Evolutionary conservation across 495 filamentous ascomycete genomes (phyloP).

Genomic region (Aspergillus panamensis): DNA sequence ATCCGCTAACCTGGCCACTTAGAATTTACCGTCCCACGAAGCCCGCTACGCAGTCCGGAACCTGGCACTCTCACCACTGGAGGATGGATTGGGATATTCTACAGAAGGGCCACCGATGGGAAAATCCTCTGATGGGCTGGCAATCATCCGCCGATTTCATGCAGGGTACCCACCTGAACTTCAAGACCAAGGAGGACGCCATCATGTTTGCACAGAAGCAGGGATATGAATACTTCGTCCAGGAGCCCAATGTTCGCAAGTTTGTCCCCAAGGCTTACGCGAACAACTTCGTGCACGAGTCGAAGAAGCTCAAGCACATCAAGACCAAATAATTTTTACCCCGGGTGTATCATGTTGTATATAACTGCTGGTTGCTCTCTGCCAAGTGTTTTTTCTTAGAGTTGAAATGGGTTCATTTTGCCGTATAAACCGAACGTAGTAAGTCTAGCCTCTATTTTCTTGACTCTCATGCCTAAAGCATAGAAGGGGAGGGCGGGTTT

Average conservation of each 20-base stretch:
- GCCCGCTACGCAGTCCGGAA: constrained; percentile 89
- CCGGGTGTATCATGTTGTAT: constrained; percentile 45
- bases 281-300: constrained; percentile 85
- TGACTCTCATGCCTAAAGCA: no score
- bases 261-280: constrained; percentile 92
- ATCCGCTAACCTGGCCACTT: constrained; percentile 25
- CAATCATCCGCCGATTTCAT: constrained; percentile 90
- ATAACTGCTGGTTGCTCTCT: constrained; percentile 34
- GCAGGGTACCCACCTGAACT: constrained; percentile 87
- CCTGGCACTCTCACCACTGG: constrained; percentile 79
- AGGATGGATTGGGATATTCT: constrained; percentile 98
- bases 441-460: no score
- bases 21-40: constrained; percentile 91
- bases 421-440: not conserved
- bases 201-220: constrained; percentile 96
- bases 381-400: constrained; percentile 9
- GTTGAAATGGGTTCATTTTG: constrained; percentile 8
- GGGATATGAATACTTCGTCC: constrained; percentile 97
- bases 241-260: constrained; percentile 87
- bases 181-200: constrained; percentile 92
- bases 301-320: constrained; percentile 85
- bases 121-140: constrained; percentile 98
- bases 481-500: no score
- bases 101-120: constrained; percentile 86
- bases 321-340: constrained; percentile 71